Conservation (phyloP, 495 filamentous ascomycete genomes). For the Viridothelium virens region DNA sequence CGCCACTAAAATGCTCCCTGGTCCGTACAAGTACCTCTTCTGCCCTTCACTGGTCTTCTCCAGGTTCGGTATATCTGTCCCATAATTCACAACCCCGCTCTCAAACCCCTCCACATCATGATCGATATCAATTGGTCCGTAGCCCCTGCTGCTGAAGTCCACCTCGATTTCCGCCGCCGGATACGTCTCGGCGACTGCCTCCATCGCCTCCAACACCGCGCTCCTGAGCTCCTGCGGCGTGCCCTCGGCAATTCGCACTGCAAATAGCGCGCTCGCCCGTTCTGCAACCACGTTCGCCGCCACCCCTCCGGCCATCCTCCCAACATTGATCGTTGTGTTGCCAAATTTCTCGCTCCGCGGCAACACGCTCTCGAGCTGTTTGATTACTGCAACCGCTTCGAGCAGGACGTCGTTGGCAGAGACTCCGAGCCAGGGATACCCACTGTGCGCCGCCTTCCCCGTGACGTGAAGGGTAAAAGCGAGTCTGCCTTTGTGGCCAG, state of each 20-base stretch:
- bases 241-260: constrained; percentile 67
- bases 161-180: constrained; percentile 54
- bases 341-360: constrained; percentile 72
- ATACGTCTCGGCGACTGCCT: constrained; percentile 29
- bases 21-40: constrained; percentile 81
- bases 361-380: constrained; percentile 52
- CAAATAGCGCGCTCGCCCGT: constrained; percentile 55
- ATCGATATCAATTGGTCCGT: constrained; percentile 69
- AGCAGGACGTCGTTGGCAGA: constrained; percentile 71
- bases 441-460: constrained; percentile 78
- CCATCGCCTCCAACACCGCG: constrained; percentile 53
- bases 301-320: constrained; percentile 68
- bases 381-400: constrained; percentile 54
- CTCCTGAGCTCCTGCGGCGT: constrained; percentile 49
- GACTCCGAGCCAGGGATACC: constrained; percentile 79
- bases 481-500: constrained; percentile 81
- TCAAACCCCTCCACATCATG: constrained; percentile 78
- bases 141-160: constrained; percentile 49
- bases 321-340: constrained; percentile 81
- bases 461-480: constrained; percentile 53
- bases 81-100: constrained; percentile 75
- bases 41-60: constrained; percentile 49
- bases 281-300: constrained; percentile 83
- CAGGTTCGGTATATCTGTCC: constrained; percentile 81
- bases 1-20: constrained; percentile 80